phyloP scores from a whole-genome alignment of 805 yeast species.

The Hanseniaspora taiwanica region DNA sequence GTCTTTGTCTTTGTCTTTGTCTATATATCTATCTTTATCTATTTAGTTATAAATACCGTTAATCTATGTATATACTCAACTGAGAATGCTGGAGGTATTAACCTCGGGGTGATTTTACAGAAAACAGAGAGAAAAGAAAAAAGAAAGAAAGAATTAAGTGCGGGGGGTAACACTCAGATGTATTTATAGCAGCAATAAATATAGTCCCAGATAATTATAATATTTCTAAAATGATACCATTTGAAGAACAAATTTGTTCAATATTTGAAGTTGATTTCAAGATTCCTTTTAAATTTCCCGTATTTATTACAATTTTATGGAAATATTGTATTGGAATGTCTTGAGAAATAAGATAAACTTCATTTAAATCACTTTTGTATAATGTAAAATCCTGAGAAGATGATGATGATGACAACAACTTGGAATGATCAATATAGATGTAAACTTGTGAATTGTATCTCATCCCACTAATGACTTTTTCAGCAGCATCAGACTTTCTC shows the following conservation, averaged over 20 bases:
- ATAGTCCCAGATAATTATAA: too few relatives aligned
- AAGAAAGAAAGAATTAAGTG: too few relatives aligned
- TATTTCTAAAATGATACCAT: too few relatives aligned
- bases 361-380: slow-evolving; percentile 42
- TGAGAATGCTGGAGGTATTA: too few relatives aligned
- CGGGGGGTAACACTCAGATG: too few relatives aligned
- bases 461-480: slow-evolving; percentile 59
- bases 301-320: slow-evolving; percentile 11
- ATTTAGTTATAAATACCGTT: neutral
- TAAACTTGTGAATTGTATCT: slow-evolving; percentile 49
- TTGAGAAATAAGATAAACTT: slow-evolving; percentile 61
- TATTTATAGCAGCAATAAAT: too few relatives aligned
- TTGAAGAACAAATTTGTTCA: too few relatives aligned
- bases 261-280: neutral
- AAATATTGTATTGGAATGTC: slow-evolving; percentile 22
- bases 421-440: slow-evolving; percentile 40
- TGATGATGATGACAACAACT: too few relatives aligned
- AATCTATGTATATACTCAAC: too few relatives aligned
- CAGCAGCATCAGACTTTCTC: slow-evolving; percentile 4
- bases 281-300: too few relatives aligned
- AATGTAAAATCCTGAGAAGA: slow-evolving; percentile 25
- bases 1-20: neutral
- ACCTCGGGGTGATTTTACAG: too few relatives aligned
- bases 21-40: neutral
- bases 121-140: too few relatives aligned